Percentiles rank a stretch among this genome's conserved stretches.
phyloP scores from a whole-genome alignment of 441 rosid species.

The Macaranga tanarius region DNA sequence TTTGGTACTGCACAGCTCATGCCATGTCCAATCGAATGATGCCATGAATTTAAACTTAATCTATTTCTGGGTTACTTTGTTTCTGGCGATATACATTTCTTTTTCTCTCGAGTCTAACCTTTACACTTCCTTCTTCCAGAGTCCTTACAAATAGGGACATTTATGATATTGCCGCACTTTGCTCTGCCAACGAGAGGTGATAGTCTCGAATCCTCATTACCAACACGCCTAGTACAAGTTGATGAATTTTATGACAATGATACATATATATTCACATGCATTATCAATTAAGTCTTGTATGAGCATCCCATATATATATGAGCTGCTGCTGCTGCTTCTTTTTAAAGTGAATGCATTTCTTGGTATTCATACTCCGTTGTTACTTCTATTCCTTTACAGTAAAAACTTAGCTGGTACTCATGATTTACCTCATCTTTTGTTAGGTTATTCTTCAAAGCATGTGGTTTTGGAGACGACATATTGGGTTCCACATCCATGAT shows the following conservation, averaged over 20 bases:
- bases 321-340: not conserved
- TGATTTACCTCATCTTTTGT: not conserved
- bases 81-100: too few species aligned
- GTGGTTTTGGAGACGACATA: constrained; percentile 81
- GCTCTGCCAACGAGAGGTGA: constrained; percentile 72
- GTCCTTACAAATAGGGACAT: constrained; percentile 62
- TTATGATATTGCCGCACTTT: constrained; percentile 79
- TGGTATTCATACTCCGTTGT: not conserved
- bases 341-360: too few species aligned
- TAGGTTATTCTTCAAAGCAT: constrained; percentile 74
- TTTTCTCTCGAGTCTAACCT: not conserved
- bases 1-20: too few species aligned
- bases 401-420: not conserved
- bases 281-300: not conserved
- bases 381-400: not conserved
- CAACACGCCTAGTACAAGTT: not conserved
- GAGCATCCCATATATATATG: not conserved
- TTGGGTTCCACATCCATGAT: constrained; percentile 85
- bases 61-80: too few species aligned
- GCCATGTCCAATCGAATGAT: too few species aligned
- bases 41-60: not conserved
- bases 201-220: not conserved
- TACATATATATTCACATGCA: not conserved
- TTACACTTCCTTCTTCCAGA: constrained; percentile 30
- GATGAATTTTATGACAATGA: not conserved